Evolutionary conservation across 2,329 filamentous ascomycete genomes (phyloP).

Genomic region (Alternaria rosae): DNA sequence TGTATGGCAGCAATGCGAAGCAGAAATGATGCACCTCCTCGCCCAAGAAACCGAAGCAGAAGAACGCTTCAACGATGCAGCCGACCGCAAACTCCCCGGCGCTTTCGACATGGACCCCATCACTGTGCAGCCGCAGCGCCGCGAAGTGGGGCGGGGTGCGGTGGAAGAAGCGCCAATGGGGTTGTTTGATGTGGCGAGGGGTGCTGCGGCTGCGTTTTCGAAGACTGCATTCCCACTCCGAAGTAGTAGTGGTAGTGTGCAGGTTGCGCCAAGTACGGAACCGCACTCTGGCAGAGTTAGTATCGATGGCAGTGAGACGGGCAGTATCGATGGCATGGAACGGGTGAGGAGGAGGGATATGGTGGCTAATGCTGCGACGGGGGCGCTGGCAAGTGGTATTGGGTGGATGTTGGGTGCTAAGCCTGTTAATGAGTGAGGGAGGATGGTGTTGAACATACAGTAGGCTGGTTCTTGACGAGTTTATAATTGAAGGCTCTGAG

Average conservation of each 20-base stretch:
- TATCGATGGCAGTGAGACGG: constrained; percentile 47
- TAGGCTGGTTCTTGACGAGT: too few relatives aligned
- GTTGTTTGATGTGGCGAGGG: constrained; percentile 61
- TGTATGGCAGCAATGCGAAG: constrained; percentile 78
- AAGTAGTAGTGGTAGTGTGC: constrained; percentile 26
- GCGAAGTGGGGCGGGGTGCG: constrained; percentile 52
- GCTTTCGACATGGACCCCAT: constrained; percentile 51
- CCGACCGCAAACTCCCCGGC: constrained; percentile 63
- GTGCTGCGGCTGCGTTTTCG: constrained; percentile 57
- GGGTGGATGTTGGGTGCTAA: constrained; percentile 68
- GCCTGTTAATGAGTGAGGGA: constrained; percentile 30
- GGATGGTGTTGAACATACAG: not conserved
- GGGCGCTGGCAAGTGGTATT: constrained; percentile 67
- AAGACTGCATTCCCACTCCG: constrained; percentile 57
- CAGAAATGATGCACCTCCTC: constrained; percentile 73
- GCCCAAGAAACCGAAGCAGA: constrained; percentile 73
- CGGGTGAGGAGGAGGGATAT: constrained; percentile 75
- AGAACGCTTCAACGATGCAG: constrained; percentile 72
- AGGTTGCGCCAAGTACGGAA: constrained; percentile 15
- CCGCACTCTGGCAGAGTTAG: constrained; percentile 31
- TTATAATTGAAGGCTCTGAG: too few relatives aligned
- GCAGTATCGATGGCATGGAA: constrained; percentile 42
- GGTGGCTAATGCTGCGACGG: constrained; percentile 70
- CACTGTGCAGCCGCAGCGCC: constrained; percentile 47
- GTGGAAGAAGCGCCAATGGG: constrained; percentile 61